Evolutionary conservation across 768 basidiomycete genomes (phyloP).

Genomic region (Zangia roseola): DNA sequence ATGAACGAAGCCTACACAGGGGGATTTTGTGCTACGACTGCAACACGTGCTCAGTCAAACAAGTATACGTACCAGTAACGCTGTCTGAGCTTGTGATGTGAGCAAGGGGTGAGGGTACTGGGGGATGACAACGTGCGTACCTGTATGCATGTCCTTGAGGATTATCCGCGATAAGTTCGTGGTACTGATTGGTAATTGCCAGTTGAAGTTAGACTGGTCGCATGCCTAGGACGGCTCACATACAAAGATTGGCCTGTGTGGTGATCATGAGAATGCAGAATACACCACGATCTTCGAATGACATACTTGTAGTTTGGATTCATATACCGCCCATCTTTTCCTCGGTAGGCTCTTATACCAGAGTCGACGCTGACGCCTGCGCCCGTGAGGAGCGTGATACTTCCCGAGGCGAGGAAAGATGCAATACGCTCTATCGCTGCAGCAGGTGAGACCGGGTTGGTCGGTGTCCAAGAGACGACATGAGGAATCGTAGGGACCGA

Average conservation of each 20-base stretch:
- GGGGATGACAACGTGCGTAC: conserved; percentile 38
- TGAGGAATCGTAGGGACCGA: conserved; percentile 76
- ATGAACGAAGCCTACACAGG: conserved; percentile 57
- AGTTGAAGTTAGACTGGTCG: conserved; percentile 13
- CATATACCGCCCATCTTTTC: conserved; percentile 80
- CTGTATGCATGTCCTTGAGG: conserved; percentile 68
- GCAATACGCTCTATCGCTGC: conserved; percentile 62
- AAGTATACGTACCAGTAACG: conserved; percentile 66
- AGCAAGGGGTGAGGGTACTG: neutral
- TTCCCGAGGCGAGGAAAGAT: conserved; percentile 67
- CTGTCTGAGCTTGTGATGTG: conserved; percentile 47
- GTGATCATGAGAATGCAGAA: neutral
- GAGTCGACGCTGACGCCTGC: conserved; percentile 96
- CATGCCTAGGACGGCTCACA: conserved; percentile 5
- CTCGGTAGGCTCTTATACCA: conserved; percentile 93
- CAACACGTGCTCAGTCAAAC: neutral
- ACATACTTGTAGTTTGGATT: conserved; percentile 86
- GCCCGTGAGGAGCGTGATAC: conserved; percentile 75
- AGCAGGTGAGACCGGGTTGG: conserved; percentile 40
- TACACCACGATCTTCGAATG: neutral
- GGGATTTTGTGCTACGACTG: neutral
- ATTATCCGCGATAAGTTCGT: conserved; percentile 76
- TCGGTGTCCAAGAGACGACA: conserved; percentile 39
- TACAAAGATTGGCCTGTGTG: conserved; percentile 59
- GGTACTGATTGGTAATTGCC: conserved; percentile 46